A percentile compares a stretch with the other conserved stretches of the same genome.
Evolutionary conservation across 2,329 filamentous ascomycete genomes (phyloP).

Genomic region (Alternaria gansuensis): DNA sequence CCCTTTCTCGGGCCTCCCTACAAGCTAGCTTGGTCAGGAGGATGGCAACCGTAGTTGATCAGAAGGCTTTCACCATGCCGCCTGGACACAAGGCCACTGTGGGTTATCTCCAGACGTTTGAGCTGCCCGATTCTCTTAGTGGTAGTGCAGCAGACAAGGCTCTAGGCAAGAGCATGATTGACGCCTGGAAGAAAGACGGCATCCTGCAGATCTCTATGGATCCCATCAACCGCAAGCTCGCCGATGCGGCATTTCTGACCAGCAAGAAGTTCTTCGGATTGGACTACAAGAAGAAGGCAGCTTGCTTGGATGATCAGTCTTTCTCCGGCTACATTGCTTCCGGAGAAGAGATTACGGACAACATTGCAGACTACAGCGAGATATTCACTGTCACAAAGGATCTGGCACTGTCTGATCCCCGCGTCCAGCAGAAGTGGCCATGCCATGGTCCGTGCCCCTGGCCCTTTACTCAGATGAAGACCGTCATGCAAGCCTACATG

Average conservation of each 20-base stretch:
- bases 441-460: slow-evolving; percentile 62
- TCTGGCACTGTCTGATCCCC: slow-evolving; percentile 51
- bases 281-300: slow-evolving; percentile 49
- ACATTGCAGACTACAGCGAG: slow-evolving; percentile 62
- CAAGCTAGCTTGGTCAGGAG: not conserved
- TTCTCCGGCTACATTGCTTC: slow-evolving; percentile 62
- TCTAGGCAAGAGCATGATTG: slow-evolving; percentile 21
- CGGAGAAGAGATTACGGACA: slow-evolving; percentile 54
- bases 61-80: slow-evolving; percentile 11
- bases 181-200: slow-evolving; percentile 19
- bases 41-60: slow-evolving; percentile 5
- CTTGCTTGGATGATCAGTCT: slow-evolving; percentile 57
- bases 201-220: slow-evolving; percentile 23
- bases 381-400: slow-evolving; percentile 65
- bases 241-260: slow-evolving; percentile 15
- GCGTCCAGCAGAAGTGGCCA: slow-evolving; percentile 58
- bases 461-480: slow-evolving; percentile 56
- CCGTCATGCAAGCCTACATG: slow-evolving; percentile 56
- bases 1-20: not conserved
- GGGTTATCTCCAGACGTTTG: slow-evolving; percentile 17
- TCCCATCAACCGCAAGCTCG: slow-evolving; percentile 21
- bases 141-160: slow-evolving; percentile 17
- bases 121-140: slow-evolving; percentile 14
- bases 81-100: slow-evolving; percentile 14
- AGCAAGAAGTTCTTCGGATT: slow-evolving; percentile 20